Percentiles rank a stretch among this genome's conserved stretches.
phyloP scores from a whole-genome alignment of 2,329 filamentous ascomycete genomes.

The Xylaria sp. region DNA sequence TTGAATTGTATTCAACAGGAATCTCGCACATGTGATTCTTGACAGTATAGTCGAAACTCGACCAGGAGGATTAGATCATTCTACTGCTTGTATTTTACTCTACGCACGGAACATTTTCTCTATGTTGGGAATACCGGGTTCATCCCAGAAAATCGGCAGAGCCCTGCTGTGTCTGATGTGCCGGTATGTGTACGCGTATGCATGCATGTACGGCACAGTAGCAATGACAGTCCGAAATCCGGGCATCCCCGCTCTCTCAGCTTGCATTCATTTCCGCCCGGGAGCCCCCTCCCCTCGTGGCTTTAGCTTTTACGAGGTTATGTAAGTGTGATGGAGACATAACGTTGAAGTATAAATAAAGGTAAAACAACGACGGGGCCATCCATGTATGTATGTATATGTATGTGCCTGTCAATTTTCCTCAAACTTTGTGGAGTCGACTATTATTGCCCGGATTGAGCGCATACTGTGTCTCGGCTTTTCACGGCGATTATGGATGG shows the following conservation, averaged over 20 bases:
- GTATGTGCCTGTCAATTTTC: neutral
- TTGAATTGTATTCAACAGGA: neutral
- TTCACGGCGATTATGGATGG: neutral
- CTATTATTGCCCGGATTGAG: neutral
- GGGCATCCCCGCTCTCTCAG: too few relatives aligned
- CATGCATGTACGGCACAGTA: slow-evolving; percentile 7
- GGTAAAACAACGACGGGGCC: neutral
- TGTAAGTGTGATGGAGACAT: neutral
- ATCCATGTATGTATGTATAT: neutral
- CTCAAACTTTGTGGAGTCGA: neutral
- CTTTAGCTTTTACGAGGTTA: neutral
- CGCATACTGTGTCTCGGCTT: neutral
- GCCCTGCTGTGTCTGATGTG: neutral
- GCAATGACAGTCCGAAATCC: too few relatives aligned
- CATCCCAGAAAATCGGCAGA: neutral
- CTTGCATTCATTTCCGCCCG: slow-evolving; percentile 7
- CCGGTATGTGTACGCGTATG: slow-evolving; percentile 11
- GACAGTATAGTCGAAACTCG: neutral
- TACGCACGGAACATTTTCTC: neutral
- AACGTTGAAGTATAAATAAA: neutral
- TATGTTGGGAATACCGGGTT: neutral
- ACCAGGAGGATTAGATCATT: neutral
- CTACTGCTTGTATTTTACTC: neutral
- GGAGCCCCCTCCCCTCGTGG: neutral
- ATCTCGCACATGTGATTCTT: neutral